phyloP scores from a whole-genome alignment of 1,284 basidiomycete species.

The Rhizoctonia solani region DNA sequence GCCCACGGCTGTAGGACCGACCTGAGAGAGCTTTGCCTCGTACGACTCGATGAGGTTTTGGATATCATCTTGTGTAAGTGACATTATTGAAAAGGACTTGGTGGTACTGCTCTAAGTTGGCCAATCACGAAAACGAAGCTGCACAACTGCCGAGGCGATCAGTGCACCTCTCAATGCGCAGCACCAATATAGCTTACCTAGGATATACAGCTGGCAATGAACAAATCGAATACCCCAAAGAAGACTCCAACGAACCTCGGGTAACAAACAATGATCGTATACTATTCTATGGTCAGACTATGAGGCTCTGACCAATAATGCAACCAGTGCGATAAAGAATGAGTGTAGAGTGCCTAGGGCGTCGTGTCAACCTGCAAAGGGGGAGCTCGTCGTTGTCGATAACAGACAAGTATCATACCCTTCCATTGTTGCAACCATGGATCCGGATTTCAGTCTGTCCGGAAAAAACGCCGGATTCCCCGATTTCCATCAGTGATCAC shows the following conservation, averaged over 20 bases:
- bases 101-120: conserved; percentile 4
- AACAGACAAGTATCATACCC: background rate
- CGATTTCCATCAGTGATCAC: background rate
- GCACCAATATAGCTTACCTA: too few relatives aligned
- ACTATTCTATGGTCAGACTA: background rate
- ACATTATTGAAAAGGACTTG: conserved; percentile 39
- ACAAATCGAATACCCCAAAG: too few relatives aligned
- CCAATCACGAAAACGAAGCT: conserved; percentile 8
- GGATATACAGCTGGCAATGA: too few relatives aligned
- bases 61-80: conserved; percentile 38
- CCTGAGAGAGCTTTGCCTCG: conserved; percentile 44
- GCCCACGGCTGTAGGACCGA: conserved; percentile 72
- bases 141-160: conserved; percentile 3
- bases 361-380: background rate
- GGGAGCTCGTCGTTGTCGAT: conserved; percentile 14
- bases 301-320: conserved; percentile 5
- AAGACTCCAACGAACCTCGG: too few relatives aligned
- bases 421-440: conserved; percentile 27
- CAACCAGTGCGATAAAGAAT: conserved; percentile 20
- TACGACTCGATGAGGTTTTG: conserved; percentile 43
- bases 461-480: conserved; percentile 14
- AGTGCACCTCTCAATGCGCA: background rate
- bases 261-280: background rate
- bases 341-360: background rate
- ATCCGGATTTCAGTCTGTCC: background rate